Conservation (phyloP, 345 rosid genomes). For the Citrus mangshanensis region DNA sequence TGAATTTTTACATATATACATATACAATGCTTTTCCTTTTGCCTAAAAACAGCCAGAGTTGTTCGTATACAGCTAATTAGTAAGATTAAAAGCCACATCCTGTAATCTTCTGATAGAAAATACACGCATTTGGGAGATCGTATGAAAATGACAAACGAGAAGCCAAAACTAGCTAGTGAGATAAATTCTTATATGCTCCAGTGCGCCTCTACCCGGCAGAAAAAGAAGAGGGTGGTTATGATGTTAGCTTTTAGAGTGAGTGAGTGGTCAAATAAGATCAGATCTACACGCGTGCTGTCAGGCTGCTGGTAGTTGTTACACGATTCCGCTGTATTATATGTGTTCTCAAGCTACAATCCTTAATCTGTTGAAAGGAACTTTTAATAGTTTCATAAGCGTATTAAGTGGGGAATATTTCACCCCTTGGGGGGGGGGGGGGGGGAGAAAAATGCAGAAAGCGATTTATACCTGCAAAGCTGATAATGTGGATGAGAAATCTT, state of each 20-base stretch:
- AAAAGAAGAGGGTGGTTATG: slow-evolving; percentile 39
- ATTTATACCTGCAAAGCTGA: slow-evolving; percentile 72
- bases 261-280: slow-evolving; percentile 64
- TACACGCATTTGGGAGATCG: slow-evolving; percentile 16
- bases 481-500: slow-evolving; percentile 58
- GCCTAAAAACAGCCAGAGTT: slow-evolving; percentile 17
- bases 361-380: slow-evolving; percentile 46
- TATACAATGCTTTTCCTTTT: slow-evolving; percentile 32
- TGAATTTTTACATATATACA: slow-evolving; percentile 34
- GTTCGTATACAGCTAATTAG: slow-evolving; percentile 35
- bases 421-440: too few relatives aligned
- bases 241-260: slow-evolving; percentile 60
- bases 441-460: not conserved
- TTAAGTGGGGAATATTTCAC: not conserved
- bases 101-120: slow-evolving; percentile 19
- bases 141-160: slow-evolving; percentile 26
- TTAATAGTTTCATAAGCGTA: not conserved
- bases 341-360: slow-evolving; percentile 83
- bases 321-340: slow-evolving; percentile 71
- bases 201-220: slow-evolving; percentile 32
- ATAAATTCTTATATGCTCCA: slow-evolving; percentile 31
- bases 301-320: slow-evolving; percentile 46
- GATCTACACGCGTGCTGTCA: slow-evolving; percentile 68
- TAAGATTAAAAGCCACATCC: slow-evolving; percentile 18
- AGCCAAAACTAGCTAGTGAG: slow-evolving; percentile 31